Percentiles rank a stretch among this genome's conserved stretches.
Conservation (phyloP, 495 filamentous ascomycete species). For the Geopyxis carbonaria region DNA sequence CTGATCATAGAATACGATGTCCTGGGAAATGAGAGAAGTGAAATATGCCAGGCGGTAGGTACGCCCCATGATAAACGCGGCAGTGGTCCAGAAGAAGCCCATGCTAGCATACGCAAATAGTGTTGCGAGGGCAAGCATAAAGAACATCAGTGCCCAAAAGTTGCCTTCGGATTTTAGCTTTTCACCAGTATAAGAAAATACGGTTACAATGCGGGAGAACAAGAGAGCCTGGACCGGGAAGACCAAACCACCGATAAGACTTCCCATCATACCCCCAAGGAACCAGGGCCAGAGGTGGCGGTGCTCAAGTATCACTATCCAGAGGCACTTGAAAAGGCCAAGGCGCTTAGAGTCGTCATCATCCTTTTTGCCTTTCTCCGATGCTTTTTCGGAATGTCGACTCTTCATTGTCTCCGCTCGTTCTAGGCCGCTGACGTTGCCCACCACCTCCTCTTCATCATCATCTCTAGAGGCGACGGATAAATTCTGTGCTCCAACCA, state of each 20-base stretch:
- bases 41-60: constrained; percentile 32
- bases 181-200: constrained; percentile 19
- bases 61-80: background rate
- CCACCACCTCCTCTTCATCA: too few species aligned
- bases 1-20: constrained; percentile 45
- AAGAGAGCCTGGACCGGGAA: constrained; percentile 28
- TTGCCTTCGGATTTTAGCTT: constrained; percentile 25
- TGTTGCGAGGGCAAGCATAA: constrained; percentile 32
- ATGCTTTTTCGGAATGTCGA: too few species aligned
- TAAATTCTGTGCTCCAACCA: constrained; percentile 67
- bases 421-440: too few species aligned
- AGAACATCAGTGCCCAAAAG: constrained; percentile 41
- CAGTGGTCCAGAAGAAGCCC: constrained; percentile 15
- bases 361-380: too few species aligned
- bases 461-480: constrained; percentile 32
- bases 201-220: constrained; percentile 21
- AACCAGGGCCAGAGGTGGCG: constrained; percentile 2
- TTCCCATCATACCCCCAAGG: background rate
- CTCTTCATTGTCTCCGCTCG: too few species aligned
- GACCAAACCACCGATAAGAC: constrained; percentile 3
- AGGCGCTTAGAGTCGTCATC: background rate
- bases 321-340: background rate
- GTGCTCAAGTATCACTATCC: background rate
- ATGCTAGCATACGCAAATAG: constrained; percentile 29
- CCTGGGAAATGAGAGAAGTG: constrained; percentile 26